Evolutionary conservation across 2,329 filamentous ascomycete species (phyloP).

Genomic region (Epichloe sylvatica): DNA sequence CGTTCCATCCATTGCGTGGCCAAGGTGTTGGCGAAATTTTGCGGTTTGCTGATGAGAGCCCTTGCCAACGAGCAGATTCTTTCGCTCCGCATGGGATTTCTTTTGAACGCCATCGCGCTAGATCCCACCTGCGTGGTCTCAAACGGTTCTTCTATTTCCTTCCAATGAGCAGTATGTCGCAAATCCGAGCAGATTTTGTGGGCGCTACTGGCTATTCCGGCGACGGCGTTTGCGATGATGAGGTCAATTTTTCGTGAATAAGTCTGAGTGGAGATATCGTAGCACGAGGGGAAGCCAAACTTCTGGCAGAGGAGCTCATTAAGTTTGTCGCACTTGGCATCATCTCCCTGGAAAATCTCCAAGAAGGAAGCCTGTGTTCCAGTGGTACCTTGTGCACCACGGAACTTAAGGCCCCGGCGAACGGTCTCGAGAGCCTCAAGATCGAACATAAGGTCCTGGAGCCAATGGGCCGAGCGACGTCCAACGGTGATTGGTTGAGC

Average conservation of each 20-base stretch:
- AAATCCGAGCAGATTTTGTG: slow-evolving; percentile 44
- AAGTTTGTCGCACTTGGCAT: slow-evolving; percentile 36
- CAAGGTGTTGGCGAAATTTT: slow-evolving; percentile 18
- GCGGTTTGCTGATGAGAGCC: slow-evolving; percentile 28
- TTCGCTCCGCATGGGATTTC: slow-evolving; percentile 9
- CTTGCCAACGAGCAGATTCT: slow-evolving; percentile 16
- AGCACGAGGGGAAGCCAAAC: slow-evolving; percentile 36
- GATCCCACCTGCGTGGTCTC: slow-evolving; percentile 66
- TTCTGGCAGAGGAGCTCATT: slow-evolving; percentile 43
- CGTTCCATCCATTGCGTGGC: slow-evolving; percentile 42
- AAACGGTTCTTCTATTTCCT: slow-evolving; percentile 78
- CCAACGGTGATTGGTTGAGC: slow-evolving; percentile 26
- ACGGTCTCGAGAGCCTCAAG: slow-evolving; percentile 58
- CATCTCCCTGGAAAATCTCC: slow-evolving; percentile 31
- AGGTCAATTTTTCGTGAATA: slow-evolving; percentile 66
- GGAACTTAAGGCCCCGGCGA: slow-evolving; percentile 56
- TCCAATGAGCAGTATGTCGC: slow-evolving; percentile 62
- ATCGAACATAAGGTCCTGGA: slow-evolving; percentile 51
- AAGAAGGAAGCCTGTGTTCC: slow-evolving; percentile 66
- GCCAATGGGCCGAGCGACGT: slow-evolving; percentile 45
- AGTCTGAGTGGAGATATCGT: slow-evolving; percentile 50
- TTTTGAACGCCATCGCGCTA: slow-evolving; percentile 18
- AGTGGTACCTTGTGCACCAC: slow-evolving; percentile 55
- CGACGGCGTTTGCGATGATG: slow-evolving; percentile 65
- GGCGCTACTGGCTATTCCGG: slow-evolving; percentile 64